Base-by-base conservation (phyloP, 2,329 filamentous ascomycete genomes). In the Xylaria sp. region DNA sequence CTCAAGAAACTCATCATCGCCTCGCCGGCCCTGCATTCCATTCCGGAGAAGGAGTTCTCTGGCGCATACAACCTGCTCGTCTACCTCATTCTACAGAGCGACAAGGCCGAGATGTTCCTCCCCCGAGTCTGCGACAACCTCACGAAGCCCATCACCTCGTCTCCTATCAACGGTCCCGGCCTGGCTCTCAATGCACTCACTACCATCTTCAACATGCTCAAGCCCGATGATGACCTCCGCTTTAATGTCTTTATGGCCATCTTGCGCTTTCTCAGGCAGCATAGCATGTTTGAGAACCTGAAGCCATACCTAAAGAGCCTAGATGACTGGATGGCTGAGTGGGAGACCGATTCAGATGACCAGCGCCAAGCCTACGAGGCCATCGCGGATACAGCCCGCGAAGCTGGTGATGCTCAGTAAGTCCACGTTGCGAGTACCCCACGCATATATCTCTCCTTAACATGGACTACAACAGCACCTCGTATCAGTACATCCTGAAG, bases 1-100 rank as follows among this genome's bases (percentile, higher is more conserved):
- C 88, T 99, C 67, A 92, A 94, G 86, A 94, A 94, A 87, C 87
- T 99, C 73, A 93, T 98, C 70, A 89, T 91, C 74, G 92, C 92
- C 67, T 94, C 93, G 62, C 83, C 88, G 62, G 88, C 88, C 60
- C 86, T 99, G 79, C 97, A 94, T 83, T 88, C 88, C 72, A 93
- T 94, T 65, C 93, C 95, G 68, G 96, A 99, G 87, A 97, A 96
- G 88, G 95, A 98, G 83, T 96, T 98, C 81, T 94, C 94, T 70
- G 92, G 95, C 68, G 94, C 95, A 70, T 98, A 98, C 85, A 98
- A 99, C 85, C 91, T 98, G 76, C 91, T 99, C 81, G 91, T 98
- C 79, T 93, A 98, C 85, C 91, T 99, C 69, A 90, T 97, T 75
- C 88, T 94, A 77, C 93, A 97, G 83, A 93, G 94, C 69, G 89